Conservation (phyloP, 331 rosid genomes). For the Quercus tomentella region DNA sequence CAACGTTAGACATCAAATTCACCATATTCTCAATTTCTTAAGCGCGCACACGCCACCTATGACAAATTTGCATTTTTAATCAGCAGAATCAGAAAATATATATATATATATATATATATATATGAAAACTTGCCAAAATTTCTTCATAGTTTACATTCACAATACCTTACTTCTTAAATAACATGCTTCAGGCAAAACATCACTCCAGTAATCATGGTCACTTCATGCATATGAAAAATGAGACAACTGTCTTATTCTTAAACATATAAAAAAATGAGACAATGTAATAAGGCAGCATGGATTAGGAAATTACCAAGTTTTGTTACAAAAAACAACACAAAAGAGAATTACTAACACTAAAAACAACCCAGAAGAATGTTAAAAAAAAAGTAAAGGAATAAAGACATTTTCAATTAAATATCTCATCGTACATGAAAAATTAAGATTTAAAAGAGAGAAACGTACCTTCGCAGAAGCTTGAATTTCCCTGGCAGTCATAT, state of each 20-base stretch:
- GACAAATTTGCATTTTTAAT: background rate
- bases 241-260: background rate
- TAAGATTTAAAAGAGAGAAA: background rate
- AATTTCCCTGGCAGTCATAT: constrained; percentile 94
- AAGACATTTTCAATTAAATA: too few species aligned
- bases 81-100: background rate
- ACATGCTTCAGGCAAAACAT: background rate
- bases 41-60: background rate
- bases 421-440: too few species aligned
- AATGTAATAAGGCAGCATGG: background rate
- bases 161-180: background rate
- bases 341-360: background rate
- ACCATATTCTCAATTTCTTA: background rate
- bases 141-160: background rate
- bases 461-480: constrained; percentile 83
- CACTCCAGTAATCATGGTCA: background rate
- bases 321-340: background rate
- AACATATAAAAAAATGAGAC: background rate
- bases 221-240: background rate
- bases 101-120: background rate
- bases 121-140: background rate
- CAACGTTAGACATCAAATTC: too few species aligned
- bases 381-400: too few species aligned
- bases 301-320: background rate
- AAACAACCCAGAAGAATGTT: too few species aligned